A percentile compares a stretch with the other conserved stretches of the same genome.
phyloP scores from a whole-genome alignment of 257 asterid species.

The Solanum appendiculatum region DNA sequence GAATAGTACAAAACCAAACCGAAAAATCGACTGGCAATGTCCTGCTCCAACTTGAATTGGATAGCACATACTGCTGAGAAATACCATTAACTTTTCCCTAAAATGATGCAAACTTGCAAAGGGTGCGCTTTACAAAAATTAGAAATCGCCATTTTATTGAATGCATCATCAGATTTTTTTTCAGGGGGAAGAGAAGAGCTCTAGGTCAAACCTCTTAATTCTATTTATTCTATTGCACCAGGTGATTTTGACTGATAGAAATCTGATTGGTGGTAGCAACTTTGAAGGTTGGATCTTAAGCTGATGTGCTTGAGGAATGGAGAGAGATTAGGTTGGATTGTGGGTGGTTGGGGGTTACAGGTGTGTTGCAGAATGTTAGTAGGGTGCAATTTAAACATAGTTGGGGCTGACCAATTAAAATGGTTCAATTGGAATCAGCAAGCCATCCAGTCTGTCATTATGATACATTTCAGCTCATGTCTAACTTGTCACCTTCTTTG shows the following conservation, averaged over 20 bases:
- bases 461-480: background rate
- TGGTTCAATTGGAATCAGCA: background rate
- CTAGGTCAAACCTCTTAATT: background rate
- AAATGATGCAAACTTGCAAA: background rate
- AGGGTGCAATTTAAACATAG: background rate
- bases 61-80: background rate
- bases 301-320: background rate
- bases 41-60: background rate
- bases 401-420: background rate
- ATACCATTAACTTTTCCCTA: background rate
- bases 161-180: background rate
- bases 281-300: background rate
- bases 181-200: background rate
- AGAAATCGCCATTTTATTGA: background rate
- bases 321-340: background rate
- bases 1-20: no score
- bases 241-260: background rate
- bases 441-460: background rate
- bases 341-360: background rate
- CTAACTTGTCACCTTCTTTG: no score
- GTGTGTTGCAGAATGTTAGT: background rate
- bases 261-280: background rate
- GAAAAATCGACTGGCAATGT: background rate
- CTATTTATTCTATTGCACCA: background rate
- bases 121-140: no score